A percentile compares a stretch with the other conserved stretches of the same genome.
These are phyloP conservation scores for Verbascum thapsus DNA, from an alignment of 257 asterid genomes.

Conservation along the genomic window DNA sequence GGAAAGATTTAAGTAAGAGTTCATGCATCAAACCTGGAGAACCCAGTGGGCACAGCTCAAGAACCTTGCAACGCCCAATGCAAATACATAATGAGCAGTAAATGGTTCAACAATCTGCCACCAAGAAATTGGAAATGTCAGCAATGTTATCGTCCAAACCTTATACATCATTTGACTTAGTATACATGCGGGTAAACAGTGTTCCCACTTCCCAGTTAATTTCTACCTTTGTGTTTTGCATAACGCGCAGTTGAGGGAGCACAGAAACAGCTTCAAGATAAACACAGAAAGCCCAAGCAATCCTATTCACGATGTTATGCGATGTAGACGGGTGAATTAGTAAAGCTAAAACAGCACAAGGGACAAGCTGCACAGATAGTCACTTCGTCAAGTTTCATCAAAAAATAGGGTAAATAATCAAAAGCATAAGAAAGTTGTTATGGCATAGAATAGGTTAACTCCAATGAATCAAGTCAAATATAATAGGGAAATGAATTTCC, in stretches of 20 bases:
- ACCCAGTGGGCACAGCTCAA: slow-evolving; percentile 73
- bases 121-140: slow-evolving; percentile 5
- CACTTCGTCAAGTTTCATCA: slow-evolving; percentile 2
- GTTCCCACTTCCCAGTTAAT: not conserved
- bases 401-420: not conserved
- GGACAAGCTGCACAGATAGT: slow-evolving; percentile 47
- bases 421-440: not conserved
- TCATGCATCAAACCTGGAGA: slow-evolving; percentile 51
- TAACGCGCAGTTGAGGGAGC: slow-evolving; percentile 69
- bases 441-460: not conserved
- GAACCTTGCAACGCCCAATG: slow-evolving; percentile 72
- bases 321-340: slow-evolving; percentile 54
- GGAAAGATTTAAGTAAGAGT: slow-evolving; percentile 20
- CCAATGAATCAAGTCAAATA: not conserved
- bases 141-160: not conserved
- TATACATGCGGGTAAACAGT: not conserved
- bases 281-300: slow-evolving; percentile 72
- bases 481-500: not conserved
- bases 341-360: slow-evolving; percentile 58
- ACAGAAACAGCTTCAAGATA: slow-evolving; percentile 70
- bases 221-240: slow-evolving; percentile 65
- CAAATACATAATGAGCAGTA: slow-evolving; percentile 70
- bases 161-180: not conserved
- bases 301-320: slow-evolving; percentile 46
- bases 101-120: slow-evolving; percentile 68